Conservation (phyloP, 768 basidiomycete species). For the Russula ochroleuca region DNA sequence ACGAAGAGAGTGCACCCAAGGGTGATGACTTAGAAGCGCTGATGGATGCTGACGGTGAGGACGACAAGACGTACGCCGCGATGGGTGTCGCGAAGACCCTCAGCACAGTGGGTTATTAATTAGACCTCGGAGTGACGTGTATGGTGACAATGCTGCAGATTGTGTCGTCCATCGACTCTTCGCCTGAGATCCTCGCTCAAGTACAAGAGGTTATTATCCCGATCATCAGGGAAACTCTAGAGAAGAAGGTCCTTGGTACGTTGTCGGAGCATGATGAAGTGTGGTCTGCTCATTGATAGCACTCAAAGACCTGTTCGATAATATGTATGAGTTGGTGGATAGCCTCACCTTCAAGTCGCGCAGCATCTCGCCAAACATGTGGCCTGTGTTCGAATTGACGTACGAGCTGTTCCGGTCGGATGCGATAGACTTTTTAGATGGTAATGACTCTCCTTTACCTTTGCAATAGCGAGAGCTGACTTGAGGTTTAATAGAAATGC, state of each 20-base stretch:
- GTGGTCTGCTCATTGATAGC: conserved; percentile 4
- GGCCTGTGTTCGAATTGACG: conserved; percentile 81
- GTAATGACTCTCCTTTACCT: conserved; percentile 31
- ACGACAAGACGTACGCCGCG: conserved; percentile 82
- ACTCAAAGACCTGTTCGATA: conserved; percentile 71
- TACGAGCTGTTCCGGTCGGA: conserved; percentile 80
- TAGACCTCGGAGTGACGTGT: not conserved
- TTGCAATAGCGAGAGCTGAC: not conserved
- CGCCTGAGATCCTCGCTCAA: conserved; percentile 69
- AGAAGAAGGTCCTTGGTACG: conserved; percentile 72
- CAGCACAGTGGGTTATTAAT: conserved; percentile 50
- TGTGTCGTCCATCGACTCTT: conserved; percentile 66
- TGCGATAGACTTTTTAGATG: conserved; percentile 83
- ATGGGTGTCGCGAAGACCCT: conserved; percentile 89
- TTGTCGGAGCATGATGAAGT: conserved; percentile 13
- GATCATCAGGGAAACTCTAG: conserved; percentile 68
- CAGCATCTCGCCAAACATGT: conserved; percentile 74
- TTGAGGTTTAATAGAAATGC: conserved; percentile 56
- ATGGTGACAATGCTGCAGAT: conserved; percentile 44
- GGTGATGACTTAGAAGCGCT: conserved; percentile 54
- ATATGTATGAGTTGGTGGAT: conserved; percentile 83
- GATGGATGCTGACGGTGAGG: conserved; percentile 52
- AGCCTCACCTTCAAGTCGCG: conserved; percentile 78
- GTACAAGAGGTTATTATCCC: conserved; percentile 81
- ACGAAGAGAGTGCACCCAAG: conserved; percentile 47